Conservation (phyloP, 805 yeast genomes). For the Ascoidea rubescens region DNA sequence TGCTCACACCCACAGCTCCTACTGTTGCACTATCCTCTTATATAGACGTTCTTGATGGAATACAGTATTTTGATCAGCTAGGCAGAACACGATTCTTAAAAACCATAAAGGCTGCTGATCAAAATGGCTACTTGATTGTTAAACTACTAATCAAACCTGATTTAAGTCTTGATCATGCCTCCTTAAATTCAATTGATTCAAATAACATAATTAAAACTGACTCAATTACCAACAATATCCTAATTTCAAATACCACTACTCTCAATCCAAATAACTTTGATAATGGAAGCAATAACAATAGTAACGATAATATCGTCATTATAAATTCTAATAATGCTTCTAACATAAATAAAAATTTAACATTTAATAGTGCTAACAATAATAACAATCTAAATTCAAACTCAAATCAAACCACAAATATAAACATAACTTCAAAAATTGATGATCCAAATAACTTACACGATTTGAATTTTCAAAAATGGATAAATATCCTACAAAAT, state of each 20-base stretch:
- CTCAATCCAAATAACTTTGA: too few species aligned
- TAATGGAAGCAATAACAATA: too few species aligned
- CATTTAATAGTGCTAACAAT: too few species aligned
- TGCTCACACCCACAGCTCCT: conserved; percentile 81
- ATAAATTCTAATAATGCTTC: too few species aligned
- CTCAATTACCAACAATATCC: too few species aligned
- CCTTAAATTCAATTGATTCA: too few species aligned
- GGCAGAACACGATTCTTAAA: conserved; percentile 78
- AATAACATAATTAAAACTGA: too few species aligned
- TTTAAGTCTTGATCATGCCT: conserved; percentile 12
- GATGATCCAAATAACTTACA: conserved; percentile 12
- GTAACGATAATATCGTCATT: too few species aligned
- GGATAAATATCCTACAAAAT: conserved; percentile 18
- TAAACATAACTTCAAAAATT: conserved; percentile 10
- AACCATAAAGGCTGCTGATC: conserved; percentile 68
- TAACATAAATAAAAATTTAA: too few species aligned
- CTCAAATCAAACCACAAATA: conserved; percentile 13
- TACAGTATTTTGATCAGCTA: conserved; percentile 62
- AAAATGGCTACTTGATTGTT: conserved; percentile 58
- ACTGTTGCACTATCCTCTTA: conserved; percentile 87
- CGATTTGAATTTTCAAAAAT: conserved; percentile 10
- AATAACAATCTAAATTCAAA: conserved; percentile 12
- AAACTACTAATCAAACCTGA: conserved; percentile 74
- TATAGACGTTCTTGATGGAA: conserved; percentile 60
- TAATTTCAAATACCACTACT: too few species aligned